Base-by-base conservation (phyloP, 2,329 filamentous ascomycete genomes). In the Neopestalotiopsis sp. region DNA sequence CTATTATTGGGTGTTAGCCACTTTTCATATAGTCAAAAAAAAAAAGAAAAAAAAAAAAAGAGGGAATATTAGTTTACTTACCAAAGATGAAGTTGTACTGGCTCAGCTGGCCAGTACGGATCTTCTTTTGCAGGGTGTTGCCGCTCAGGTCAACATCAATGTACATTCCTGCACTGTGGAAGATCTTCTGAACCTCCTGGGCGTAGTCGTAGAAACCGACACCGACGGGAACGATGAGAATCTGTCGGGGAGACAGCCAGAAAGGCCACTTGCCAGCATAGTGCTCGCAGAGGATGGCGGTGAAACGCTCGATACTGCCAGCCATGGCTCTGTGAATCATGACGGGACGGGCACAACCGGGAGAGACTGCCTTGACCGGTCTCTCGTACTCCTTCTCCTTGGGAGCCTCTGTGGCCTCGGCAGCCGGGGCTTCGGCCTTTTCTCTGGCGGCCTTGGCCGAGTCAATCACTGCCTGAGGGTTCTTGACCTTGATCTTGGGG, bases 41-140 rank as follows among this genome's bases (percentile, higher is more conserved):
- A 10, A 4, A 4, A 40, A 66, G 13, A 4, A n/a, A 42, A 3
- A 45, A n/a, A 1, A 67, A 10, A 4, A 4, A 40, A 66, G 13
- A 4, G 4, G 45, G 59, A 24, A 17, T 32, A 4, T 57, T 32
- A 42, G 0, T 30, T 93, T 74, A 75, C 85, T 80, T 81, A 90
- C 89, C 88, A 75, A 95, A 92, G 75, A 94, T 92, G 81, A 92
- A 94, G 84, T 95, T 95, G 84, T 95, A 95, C 81, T 94, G 91
- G 66, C 91, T 86, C 75, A 95, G 81, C 81, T 96, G 93, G 14
- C 90, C 93, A 68, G 88, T 94, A 74, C 93, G 91, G 74, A 96
- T 94, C 89, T 96, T 96, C 88, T 96, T 95, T 80, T 94, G 91
- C 82, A 96, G 89, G 6, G 93, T 96, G 82, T 95, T 94, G 75